A percentile compares a stretch with the other conserved stretches of the same genome.
These are phyloP conservation scores for Paratinospora sagittata DNA, from an alignment of 164 flowering plant species.

Conservation along the genomic window DNA sequence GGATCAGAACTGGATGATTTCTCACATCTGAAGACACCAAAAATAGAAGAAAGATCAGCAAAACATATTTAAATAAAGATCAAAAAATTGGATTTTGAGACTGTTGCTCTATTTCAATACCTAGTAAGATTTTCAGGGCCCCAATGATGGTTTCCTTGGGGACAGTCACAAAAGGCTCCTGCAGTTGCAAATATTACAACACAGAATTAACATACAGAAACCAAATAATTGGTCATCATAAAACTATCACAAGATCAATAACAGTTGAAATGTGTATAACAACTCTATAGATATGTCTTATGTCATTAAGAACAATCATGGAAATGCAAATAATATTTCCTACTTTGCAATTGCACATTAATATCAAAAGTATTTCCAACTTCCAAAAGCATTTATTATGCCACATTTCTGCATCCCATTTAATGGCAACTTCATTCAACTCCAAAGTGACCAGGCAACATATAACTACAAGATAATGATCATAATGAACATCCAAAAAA, in stretches of 20 bases:
- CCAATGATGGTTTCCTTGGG: constrained; percentile 46
- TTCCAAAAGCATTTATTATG: not conserved
- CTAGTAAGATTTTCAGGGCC: constrained; percentile 63
- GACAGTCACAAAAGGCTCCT: constrained; percentile 46
- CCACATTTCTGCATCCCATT: not conserved
- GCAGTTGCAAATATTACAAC: constrained; percentile 19
- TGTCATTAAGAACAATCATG: not conserved
- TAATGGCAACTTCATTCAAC: not conserved
- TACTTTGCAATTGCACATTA: not conserved
- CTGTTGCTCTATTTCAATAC: constrained; percentile 29
- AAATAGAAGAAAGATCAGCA: not conserved
- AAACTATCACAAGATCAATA: not conserved
- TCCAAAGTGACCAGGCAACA: not conserved
- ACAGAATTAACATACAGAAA: not conserved
- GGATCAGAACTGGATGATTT: constrained; percentile 71
- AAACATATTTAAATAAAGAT: not conserved
- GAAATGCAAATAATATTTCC: not conserved
- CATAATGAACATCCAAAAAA: too few relatives aligned
- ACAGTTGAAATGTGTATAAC: not conserved
- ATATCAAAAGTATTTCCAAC: not conserved
- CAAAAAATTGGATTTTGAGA: not conserved
- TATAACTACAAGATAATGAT: too few relatives aligned
- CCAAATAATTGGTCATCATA: not conserved
- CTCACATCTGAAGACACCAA: constrained; percentile 52
- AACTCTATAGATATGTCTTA: not conserved